Evolutionary conservation across 148 eudicot species (phyloP).

Genomic region (Heliamphora exappendiculata): DNA sequence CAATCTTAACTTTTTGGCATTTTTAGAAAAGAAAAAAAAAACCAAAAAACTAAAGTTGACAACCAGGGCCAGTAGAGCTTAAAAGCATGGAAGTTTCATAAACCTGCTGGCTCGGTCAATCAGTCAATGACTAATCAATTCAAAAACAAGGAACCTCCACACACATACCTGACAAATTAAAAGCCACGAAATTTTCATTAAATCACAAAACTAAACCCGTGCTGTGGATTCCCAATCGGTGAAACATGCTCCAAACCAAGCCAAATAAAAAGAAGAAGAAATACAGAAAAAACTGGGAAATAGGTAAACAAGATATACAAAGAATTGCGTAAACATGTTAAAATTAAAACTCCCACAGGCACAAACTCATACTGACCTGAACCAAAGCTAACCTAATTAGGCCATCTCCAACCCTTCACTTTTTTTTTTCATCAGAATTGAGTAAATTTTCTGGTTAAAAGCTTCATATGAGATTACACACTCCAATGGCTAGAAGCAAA

Average conservation of each 20-base stretch:
- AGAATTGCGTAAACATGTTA: too few species aligned
- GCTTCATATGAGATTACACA: too few species aligned
- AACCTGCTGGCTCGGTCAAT: background rate
- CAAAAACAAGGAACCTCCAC: background rate
- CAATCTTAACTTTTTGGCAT: too few species aligned
- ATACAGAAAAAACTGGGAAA: background rate
- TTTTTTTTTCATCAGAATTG: too few species aligned
- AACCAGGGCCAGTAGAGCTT: too few species aligned
- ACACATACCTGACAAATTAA: background rate
- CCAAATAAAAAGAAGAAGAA: background rate
- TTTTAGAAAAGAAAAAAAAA: too few species aligned
- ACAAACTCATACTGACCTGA: background rate
- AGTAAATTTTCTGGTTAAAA: too few species aligned
- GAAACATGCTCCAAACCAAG: background rate
- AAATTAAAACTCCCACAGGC: background rate
- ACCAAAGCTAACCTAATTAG: background rate
- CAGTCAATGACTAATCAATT: background rate
- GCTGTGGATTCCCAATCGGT: background rate
- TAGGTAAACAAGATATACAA: background rate
- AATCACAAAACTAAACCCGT: background rate
- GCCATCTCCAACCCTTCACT: too few species aligned
- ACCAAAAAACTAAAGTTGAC: too few species aligned
- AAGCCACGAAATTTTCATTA: background rate
- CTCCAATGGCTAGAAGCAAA: too few species aligned
- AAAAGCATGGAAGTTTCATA: conserved; percentile 1